Evolutionary conservation across 768 basidiomycete species (phyloP).

Genomic region (Lactifluus pinguis): DNA sequence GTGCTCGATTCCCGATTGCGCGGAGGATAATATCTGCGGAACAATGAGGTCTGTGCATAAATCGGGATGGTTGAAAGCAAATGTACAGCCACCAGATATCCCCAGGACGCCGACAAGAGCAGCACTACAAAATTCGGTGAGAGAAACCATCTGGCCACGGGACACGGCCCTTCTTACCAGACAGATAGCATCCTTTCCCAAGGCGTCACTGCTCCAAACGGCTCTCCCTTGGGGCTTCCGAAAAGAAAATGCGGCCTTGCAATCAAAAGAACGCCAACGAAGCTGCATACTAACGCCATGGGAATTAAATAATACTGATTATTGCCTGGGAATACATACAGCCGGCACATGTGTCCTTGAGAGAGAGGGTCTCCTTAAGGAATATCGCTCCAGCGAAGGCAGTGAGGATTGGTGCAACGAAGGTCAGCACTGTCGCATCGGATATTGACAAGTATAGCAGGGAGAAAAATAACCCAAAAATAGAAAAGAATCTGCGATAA

Average conservation of each 20-base stretch:
- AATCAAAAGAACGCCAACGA: constrained; percentile 72
- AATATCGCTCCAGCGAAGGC: constrained; percentile 54
- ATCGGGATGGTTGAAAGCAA: neutral
- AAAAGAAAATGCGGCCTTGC: constrained; percentile 73
- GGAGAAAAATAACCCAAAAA: constrained; percentile 63
- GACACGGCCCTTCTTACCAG: constrained; percentile 30
- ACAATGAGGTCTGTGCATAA: neutral
- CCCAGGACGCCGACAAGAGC: constrained; percentile 57
- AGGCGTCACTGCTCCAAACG: constrained; percentile 18
- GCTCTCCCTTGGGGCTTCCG: constrained; percentile 27
- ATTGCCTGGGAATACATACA: constrained; percentile 24
- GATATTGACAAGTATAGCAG: constrained; percentile 68
- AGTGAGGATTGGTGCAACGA: constrained; percentile 60
- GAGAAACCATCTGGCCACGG: neutral
- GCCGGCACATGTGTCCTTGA: constrained; percentile 47
- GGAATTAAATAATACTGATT: neutral
- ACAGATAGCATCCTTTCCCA: constrained; percentile 51
- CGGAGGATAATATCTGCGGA: constrained; percentile 42
- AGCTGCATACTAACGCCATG: constrained; percentile 42
- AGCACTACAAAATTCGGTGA: constrained; percentile 30
- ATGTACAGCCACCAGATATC: constrained; percentile 59
- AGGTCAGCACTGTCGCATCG: constrained; percentile 70
- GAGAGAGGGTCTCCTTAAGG: constrained; percentile 49
- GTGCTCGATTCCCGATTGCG: constrained; percentile 67
- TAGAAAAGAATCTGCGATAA: constrained; percentile 52